These are phyloP conservation scores for Paracorniculantispora psalliotae DNA, from an alignment of 2,329 filamentous ascomycete species.

Conservation along the genomic window DNA sequence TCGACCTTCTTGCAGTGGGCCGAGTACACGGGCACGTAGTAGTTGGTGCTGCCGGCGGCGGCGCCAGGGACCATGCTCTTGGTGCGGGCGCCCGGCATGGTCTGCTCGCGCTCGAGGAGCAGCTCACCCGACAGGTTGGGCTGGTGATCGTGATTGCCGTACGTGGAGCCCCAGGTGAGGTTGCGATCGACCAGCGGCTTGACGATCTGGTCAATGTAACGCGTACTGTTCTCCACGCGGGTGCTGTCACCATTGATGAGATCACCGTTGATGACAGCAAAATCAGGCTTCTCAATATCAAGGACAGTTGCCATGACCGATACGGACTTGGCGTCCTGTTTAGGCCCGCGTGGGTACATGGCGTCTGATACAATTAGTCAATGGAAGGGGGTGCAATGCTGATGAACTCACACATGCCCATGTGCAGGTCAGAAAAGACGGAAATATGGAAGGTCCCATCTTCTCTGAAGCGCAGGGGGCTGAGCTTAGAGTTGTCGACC, in stretches of 20 bases:
- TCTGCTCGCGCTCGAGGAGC: slow-evolving; percentile 37
- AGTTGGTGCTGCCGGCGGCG: slow-evolving; percentile 41
- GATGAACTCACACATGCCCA: slow-evolving; percentile 12
- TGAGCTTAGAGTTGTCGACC: slow-evolving; percentile 5
- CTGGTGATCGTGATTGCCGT: slow-evolving; percentile 65
- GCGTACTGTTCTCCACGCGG: slow-evolving; percentile 46
- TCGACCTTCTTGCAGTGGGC: slow-evolving; percentile 16
- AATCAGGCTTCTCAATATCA: slow-evolving; percentile 18
- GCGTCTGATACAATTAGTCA: slow-evolving; percentile 3
- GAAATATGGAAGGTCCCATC: slow-evolving; percentile 15
- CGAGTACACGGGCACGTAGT: slow-evolving; percentile 41
- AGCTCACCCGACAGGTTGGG: slow-evolving; percentile 50
- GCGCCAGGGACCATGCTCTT: slow-evolving; percentile 33
- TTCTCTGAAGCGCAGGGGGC: slow-evolving; percentile 8
- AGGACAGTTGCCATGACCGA: slow-evolving; percentile 31
- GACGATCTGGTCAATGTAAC: slow-evolving; percentile 56
- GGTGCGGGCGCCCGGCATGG: slow-evolving; percentile 35
- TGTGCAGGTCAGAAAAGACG: slow-evolving; percentile 13
- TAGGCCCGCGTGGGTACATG: slow-evolving; percentile 32
- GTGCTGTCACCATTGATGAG: slow-evolving; percentile 64
- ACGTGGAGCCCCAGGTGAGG: slow-evolving; percentile 61
- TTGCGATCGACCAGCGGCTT: slow-evolving; percentile 51
- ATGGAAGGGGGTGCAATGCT: background rate
- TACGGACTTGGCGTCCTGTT: slow-evolving; percentile 32
- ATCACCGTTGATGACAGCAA: slow-evolving; percentile 52